These are phyloP conservation scores for Solanum arcanum DNA, from an alignment of 257 asterid species.

Conservation along the genomic window DNA sequence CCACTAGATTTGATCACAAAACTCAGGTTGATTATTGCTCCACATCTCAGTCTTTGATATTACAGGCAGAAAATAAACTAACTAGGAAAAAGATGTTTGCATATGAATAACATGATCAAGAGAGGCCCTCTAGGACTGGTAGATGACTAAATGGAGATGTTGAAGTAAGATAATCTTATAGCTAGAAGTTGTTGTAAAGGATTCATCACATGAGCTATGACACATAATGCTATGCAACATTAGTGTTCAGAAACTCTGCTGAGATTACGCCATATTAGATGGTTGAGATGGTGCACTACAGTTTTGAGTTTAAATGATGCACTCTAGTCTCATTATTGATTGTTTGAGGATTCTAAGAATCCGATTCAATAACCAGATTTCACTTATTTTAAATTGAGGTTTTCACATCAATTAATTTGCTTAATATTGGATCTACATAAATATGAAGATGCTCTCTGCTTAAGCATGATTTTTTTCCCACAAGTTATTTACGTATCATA, in stretches of 20 bases:
- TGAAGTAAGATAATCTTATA: background rate
- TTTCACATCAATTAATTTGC: background rate
- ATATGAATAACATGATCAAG: background rate
- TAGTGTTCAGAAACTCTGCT: background rate
- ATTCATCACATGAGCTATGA: background rate
- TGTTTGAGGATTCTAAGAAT: background rate
- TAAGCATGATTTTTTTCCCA: background rate
- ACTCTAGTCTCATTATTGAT: background rate
- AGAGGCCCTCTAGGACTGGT: background rate
- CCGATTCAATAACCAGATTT: background rate
- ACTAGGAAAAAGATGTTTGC: background rate
- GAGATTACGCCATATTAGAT: background rate
- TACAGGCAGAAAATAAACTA: background rate
- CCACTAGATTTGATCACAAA: slow-evolving; percentile 15
- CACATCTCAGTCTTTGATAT: background rate
- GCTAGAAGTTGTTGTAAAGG: background rate
- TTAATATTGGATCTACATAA: background rate
- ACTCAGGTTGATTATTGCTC: slow-evolving; percentile 28
- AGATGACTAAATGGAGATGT: background rate
- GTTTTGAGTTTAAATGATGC: background rate
- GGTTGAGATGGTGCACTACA: background rate
- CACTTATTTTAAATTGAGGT: background rate
- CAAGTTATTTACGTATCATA: background rate
- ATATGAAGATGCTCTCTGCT: background rate
- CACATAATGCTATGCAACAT: background rate